Percentiles rank a stretch among this genome's conserved stretches.
These are phyloP conservation scores for Noccaea bulbosa DNA, from an alignment of 345 rosid genomes.

Conservation along the genomic window DNA sequence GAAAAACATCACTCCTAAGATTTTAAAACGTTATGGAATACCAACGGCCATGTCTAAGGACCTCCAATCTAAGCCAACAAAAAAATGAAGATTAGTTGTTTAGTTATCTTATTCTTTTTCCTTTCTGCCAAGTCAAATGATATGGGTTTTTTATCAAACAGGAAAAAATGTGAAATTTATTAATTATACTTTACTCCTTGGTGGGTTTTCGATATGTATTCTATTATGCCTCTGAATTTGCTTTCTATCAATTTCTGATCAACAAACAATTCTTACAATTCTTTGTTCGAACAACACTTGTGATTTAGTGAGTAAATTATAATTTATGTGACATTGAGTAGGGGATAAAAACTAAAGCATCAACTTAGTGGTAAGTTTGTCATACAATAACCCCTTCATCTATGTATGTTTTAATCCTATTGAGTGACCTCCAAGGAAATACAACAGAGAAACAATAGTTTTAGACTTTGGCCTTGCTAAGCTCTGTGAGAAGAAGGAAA, in stretches of 20 bases:
- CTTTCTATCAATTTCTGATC: conserved; percentile 61
- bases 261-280: not conserved
- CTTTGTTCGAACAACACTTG: not conserved
- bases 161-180: no score
- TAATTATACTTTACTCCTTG: conserved; percentile 44
- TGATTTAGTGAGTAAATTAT: not conserved
- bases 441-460: conserved; percentile 35
- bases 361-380: not conserved
- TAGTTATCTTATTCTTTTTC: no score
- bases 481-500: conserved; percentile 26
- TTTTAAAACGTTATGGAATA: conserved; percentile 67
- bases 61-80: conserved; percentile 30
- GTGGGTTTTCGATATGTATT: conserved; percentile 65
- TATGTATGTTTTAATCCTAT: no score
- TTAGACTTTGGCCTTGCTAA: conserved; percentile 58
- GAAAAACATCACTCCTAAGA: conserved; percentile 57
- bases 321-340: no score
- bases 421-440: no score
- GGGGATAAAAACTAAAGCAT: not conserved
- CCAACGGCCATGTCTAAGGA: conserved; percentile 58
- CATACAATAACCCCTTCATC: not conserved
- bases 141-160: no score
- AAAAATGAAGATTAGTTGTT: not conserved
- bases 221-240: conserved; percentile 54
- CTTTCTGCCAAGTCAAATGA: no score